Evolutionary conservation across 1,284 basidiomycete species (phyloP).

Genomic region (Marasmius tenuissimus): DNA sequence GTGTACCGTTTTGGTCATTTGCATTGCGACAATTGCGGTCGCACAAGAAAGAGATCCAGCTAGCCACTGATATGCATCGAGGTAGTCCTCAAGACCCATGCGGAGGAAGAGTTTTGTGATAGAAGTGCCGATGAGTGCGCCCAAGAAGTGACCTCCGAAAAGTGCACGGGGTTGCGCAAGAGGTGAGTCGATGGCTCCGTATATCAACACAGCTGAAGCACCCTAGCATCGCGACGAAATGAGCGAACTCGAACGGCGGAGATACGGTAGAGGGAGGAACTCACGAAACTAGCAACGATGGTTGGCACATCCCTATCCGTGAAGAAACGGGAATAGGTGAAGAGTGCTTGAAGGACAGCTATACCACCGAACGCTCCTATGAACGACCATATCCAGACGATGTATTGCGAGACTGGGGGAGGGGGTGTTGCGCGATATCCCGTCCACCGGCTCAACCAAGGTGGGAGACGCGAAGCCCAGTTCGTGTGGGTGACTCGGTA

Average conservation of each 20-base stretch:
- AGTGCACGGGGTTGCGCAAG: slow-evolving; percentile 63
- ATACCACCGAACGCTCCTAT: background rate
- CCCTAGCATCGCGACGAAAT: slow-evolving; percentile 34
- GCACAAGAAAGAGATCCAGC: slow-evolving; percentile 57
- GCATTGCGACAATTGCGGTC: slow-evolving; percentile 50
- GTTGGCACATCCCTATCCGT: slow-evolving; percentile 46
- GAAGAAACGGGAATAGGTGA: slow-evolving; percentile 47
- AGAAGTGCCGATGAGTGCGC: slow-evolving; percentile 50
- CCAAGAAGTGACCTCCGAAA: slow-evolving; percentile 49
- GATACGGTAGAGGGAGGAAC: slow-evolving; percentile 16
- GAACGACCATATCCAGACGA: background rate
- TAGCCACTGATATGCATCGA: slow-evolving; percentile 51
- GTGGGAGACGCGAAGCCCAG: background rate
- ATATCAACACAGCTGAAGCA: slow-evolving; percentile 60
- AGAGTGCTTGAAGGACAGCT: slow-evolving; percentile 25
- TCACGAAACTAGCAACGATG: slow-evolving; percentile 49
- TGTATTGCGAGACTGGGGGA: background rate
- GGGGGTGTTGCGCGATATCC: background rate
- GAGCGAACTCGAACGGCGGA: background rate
- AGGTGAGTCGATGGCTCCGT: slow-evolving; percentile 58
- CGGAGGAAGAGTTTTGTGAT: slow-evolving; percentile 58
- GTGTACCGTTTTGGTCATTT: slow-evolving; percentile 57
- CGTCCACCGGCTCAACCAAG: background rate
- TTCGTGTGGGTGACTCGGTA: too few species aligned
- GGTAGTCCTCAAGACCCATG: slow-evolving; percentile 42